phyloP scores from a whole-genome alignment of 208 protist genomes.

The Endotrypanum monterogeii region DNA sequence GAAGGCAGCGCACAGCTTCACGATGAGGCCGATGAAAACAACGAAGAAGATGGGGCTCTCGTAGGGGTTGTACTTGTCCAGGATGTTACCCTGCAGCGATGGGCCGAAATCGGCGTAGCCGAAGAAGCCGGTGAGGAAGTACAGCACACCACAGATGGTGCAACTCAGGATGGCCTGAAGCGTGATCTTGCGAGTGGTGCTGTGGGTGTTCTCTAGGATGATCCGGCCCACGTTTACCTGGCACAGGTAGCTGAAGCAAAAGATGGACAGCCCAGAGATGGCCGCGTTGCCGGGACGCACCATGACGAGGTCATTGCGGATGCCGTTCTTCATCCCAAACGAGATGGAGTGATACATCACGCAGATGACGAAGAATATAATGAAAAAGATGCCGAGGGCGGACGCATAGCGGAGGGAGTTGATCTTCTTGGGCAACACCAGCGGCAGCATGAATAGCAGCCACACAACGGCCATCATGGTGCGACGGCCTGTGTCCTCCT shows the following conservation, averaged over 20 bases:
- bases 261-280: conserved; percentile 47
- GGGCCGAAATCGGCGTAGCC: conserved; percentile 67
- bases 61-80: conserved; percentile 56
- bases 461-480: conserved; percentile 44
- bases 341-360: conserved; percentile 47
- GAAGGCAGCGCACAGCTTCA: conserved; percentile 64
- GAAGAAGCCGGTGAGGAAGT: conserved; percentile 67
- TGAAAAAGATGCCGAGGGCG: conserved; percentile 42
- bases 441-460: conserved; percentile 62
- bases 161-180: conserved; percentile 39
- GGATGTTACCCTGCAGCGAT: conserved; percentile 36
- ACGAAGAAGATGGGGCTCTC: conserved; percentile 40
- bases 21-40: conserved; percentile 47
- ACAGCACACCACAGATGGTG: conserved; percentile 44
- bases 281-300: conserved; percentile 32
- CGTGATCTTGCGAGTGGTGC: conserved; percentile 34
- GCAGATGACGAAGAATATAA: conserved; percentile 60
- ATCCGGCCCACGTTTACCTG: conserved; percentile 57
- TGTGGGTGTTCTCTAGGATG: conserved; percentile 39
- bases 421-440: conserved; percentile 64
- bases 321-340: conserved; percentile 33
- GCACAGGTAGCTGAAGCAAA: conserved; percentile 67
- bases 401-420: conserved; percentile 77
- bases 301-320: conserved; percentile 35
- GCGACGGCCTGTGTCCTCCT: conserved; percentile 29